Conservation (phyloP, 1,284 basidiomycete genomes). For the Ceratobasidium sp. region DNA sequence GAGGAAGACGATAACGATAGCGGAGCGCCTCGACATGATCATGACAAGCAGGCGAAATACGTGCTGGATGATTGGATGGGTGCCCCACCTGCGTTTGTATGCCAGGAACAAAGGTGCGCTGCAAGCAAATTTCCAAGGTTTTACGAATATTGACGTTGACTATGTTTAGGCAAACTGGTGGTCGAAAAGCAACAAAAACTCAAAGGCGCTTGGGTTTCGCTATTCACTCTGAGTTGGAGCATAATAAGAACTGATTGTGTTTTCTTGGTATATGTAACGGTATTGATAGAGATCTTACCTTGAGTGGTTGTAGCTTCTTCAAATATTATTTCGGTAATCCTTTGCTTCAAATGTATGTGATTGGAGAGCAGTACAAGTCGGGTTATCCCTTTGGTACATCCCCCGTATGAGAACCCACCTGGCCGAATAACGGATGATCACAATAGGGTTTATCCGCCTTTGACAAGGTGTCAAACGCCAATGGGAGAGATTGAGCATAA, state of each 20-base stretch:
- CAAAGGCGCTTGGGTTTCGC: conserved; percentile 88
- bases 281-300: conserved; percentile 30
- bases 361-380: not conserved
- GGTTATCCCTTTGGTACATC: too few relatives aligned
- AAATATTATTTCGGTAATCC: not conserved
- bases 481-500: too few relatives aligned
- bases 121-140: not conserved
- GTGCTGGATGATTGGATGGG: conserved; percentile 91
- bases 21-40: conserved; percentile 45
- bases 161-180: conserved; percentile 75
- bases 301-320: conserved; percentile 8
- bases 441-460: too few relatives aligned
- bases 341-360: not conserved
- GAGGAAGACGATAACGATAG: conserved; percentile 66
- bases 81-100: conserved; percentile 93
- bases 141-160: not conserved
- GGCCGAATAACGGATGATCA: too few relatives aligned
- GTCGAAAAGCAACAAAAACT: conserved; percentile 89
- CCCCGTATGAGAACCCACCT: too few relatives aligned
- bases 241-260: not conserved
- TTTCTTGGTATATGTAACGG: conserved; percentile 9
- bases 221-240: conserved; percentile 72
- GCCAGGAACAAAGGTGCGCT: conserved; percentile 86
- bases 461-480: too few relatives aligned
- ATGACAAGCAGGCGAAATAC: conserved; percentile 67